phyloP scores from a whole-genome alignment of 2,329 filamentous ascomycete genomes.

The Ophiosphaerella herpotricha region DNA sequence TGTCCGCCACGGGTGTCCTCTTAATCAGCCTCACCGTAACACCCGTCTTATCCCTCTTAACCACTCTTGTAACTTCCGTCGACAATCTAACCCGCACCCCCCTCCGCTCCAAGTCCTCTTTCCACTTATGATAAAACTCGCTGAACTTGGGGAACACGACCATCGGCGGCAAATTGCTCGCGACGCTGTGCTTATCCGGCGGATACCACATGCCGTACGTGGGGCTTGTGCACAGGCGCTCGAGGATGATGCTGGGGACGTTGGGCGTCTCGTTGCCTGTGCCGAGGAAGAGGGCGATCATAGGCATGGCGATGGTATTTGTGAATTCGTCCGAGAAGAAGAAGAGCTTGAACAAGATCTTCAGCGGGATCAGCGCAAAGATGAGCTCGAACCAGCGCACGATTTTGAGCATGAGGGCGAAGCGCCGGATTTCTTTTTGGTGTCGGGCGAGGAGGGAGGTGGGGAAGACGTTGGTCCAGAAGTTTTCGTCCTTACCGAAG shows the following conservation, averaged over 20 bases:
- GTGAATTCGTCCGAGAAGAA: constrained; percentile 71
- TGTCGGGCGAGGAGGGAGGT: constrained; percentile 62
- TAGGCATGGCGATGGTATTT: constrained; percentile 71
- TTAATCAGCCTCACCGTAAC: constrained; percentile 57
- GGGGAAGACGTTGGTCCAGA: constrained; percentile 70
- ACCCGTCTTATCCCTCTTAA: constrained; percentile 57
- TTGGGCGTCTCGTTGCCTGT: constrained; percentile 76
- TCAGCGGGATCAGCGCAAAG: constrained; percentile 65
- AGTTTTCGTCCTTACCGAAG: constrained; percentile 66
- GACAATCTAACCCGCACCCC: constrained; percentile 62
- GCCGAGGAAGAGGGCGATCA: constrained; percentile 74
- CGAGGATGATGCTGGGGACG: constrained; percentile 69
- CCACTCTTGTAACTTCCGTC: constrained; percentile 60
- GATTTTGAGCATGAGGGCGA: constrained; percentile 60
- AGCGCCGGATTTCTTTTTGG: constrained; percentile 60
- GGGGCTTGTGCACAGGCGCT: constrained; percentile 56
- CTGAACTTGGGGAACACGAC: constrained; percentile 67
- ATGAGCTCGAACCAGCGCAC: constrained; percentile 65
- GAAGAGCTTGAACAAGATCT: constrained; percentile 68
- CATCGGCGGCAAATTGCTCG: constrained; percentile 59
- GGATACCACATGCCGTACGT: constrained; percentile 66
- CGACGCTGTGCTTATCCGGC: constrained; percentile 53
- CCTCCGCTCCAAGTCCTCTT: constrained; percentile 53
- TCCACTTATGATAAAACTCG: constrained; percentile 66
- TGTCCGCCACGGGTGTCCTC: constrained; percentile 48